Evolutionary conservation across 768 basidiomycete species (phyloP).

Genomic region (Lactarius quietus): DNA sequence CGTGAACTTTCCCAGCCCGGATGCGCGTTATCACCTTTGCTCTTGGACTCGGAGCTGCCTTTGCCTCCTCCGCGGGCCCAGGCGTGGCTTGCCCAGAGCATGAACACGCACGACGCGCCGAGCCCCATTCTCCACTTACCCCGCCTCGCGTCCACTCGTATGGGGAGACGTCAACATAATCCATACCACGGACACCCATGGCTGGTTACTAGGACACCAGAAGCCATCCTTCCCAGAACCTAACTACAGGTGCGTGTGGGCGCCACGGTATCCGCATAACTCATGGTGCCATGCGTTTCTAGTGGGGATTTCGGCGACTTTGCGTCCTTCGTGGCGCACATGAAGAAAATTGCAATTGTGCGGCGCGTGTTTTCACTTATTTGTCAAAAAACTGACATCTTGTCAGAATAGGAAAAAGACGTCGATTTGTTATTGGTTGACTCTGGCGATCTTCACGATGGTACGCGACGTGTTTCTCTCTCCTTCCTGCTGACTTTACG

Average conservation of each 20-base stretch:
- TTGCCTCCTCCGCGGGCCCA: slow-evolving; percentile 28
- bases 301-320: slow-evolving; percentile 77
- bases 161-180: slow-evolving; percentile 92
- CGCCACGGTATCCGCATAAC: not conserved
- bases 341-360: slow-evolving; percentile 71
- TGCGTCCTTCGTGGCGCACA: slow-evolving; percentile 77
- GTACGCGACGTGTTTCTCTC: slow-evolving; percentile 30
- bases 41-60: slow-evolving; percentile 15
- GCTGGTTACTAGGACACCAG: slow-evolving; percentile 83
- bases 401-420: slow-evolving; percentile 45
- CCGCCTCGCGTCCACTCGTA: slow-evolving; percentile 58
- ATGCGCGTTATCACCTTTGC: slow-evolving; percentile 4
- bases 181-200: slow-evolving; percentile 81
- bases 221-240: slow-evolving; percentile 70
- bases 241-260: slow-evolving; percentile 52
- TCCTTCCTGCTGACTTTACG: slow-evolving; percentile 1
- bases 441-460: slow-evolving; percentile 76
- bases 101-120: slow-evolving; percentile 36
- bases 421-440: slow-evolving; percentile 84
- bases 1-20: not conserved
- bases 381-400: not conserved
- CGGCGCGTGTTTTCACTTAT: slow-evolving; percentile 24
- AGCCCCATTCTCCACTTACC: slow-evolving; percentile 42
- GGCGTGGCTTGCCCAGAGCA: slow-evolving; percentile 24
- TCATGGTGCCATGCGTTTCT: not conserved